Percentiles rank a stretch among this genome's conserved stretches.
Evolutionary conservation across 805 yeast genomes (phyloP).

Genomic region (Pichia eremophila): DNA sequence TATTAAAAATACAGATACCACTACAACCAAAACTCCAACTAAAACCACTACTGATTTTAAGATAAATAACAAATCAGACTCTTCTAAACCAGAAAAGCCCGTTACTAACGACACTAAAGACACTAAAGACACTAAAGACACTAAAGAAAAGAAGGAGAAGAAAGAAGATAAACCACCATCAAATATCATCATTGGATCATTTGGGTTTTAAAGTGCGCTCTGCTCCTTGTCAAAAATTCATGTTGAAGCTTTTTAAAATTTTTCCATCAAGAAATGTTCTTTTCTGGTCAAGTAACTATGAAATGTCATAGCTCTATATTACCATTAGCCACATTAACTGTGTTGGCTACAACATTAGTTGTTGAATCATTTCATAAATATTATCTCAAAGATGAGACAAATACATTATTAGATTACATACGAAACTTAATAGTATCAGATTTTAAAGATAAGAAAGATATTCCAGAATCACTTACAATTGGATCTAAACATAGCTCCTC

Average conservation of each 20-base stretch:
- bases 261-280: no score
- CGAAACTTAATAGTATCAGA: background rate
- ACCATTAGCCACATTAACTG: conserved; percentile 1
- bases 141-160: background rate
- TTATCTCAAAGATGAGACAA: conserved; percentile 1
- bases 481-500: background rate
- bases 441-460: background rate
- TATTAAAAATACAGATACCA: no score
- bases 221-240: background rate
- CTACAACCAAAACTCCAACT: no score
- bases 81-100: background rate
- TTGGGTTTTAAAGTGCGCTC: conserved; percentile 3
- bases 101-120: no score
- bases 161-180: background rate
- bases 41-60: no score
- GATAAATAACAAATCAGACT: background rate
- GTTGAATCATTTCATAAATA: conserved; percentile 6
- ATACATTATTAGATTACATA: conserved; percentile 5
- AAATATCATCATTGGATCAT: conserved; percentile 7
- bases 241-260: background rate
- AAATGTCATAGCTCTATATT: background rate
- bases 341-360: conserved; percentile 1
- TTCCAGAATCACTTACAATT: background rate
- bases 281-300: background rate
- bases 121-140: no score